Evolutionary conservation across 192 early-diverging fungal species (phyloP).

Genomic region (Backusella morwellensis): DNA sequence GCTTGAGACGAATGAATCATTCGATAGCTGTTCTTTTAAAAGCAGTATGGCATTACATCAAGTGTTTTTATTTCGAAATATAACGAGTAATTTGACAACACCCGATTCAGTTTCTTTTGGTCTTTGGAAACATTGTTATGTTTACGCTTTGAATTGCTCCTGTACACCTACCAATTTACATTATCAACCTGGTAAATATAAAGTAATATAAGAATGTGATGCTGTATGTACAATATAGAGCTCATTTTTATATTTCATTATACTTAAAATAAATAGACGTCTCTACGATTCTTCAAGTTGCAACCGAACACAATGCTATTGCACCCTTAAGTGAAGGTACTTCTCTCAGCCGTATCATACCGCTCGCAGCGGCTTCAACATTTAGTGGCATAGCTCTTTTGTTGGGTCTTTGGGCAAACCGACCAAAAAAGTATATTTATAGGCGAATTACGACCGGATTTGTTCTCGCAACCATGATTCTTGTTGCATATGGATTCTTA

Average conservation of each 20-base stretch:
- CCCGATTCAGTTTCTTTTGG: constrained; percentile 12
- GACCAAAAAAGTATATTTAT: constrained; percentile 5
- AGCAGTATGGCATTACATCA: constrained; percentile 8
- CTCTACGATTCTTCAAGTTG: constrained; percentile 9
- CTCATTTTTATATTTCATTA: neutral
- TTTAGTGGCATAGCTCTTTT: neutral
- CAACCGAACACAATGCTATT: constrained; percentile 13
- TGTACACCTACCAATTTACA: constrained; percentile 7
- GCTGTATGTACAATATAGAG: neutral
- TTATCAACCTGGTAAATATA: constrained; percentile 9
- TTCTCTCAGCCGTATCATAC: neutral
- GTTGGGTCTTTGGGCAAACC: neutral
- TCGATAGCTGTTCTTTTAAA: constrained; percentile 1
- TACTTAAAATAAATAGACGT: neutral
- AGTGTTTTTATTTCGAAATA: constrained; percentile 11
- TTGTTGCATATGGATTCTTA: neutral
- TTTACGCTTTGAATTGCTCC: constrained; percentile 12
- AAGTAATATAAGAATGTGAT: neutral
- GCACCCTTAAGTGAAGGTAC: neutral
- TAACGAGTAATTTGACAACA: constrained; percentile 4
- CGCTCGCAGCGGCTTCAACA: neutral
- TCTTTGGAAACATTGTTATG: constrained; percentile 8
- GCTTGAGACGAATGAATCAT: constrained; percentile 5
- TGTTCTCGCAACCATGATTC: neutral
- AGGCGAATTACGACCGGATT: neutral